Percentiles rank a stretch among this genome's conserved stretches.
phyloP scores from a whole-genome alignment of 2,329 filamentous ascomycete genomes.

The Verticillium albo-atrum region DNA sequence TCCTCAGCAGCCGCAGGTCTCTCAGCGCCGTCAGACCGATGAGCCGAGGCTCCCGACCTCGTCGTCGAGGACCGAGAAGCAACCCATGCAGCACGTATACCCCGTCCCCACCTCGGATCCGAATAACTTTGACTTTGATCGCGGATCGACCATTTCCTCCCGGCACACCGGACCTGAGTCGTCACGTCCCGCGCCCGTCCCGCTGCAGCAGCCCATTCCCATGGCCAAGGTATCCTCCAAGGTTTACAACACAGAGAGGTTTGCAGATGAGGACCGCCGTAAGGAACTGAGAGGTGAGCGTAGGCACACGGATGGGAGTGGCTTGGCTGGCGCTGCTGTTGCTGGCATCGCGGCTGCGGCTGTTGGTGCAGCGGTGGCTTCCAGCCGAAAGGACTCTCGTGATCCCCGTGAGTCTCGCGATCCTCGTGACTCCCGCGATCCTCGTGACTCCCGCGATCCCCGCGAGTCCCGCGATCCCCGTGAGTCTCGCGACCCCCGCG shows the following conservation, averaged over 20 bases:
- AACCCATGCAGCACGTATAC: constrained; percentile 57
- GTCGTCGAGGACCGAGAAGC: constrained; percentile 25
- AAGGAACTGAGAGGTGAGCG: constrained; percentile 24
- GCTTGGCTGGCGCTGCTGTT: constrained; percentile 39
- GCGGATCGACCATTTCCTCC: constrained; percentile 42
- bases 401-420: constrained; percentile 10
- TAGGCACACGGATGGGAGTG: constrained; percentile 30
- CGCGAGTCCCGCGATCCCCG: constrained; percentile 15
- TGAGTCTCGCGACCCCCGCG: background rate
- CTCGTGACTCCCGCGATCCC: background rate
- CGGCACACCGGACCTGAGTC: constrained; percentile 33
- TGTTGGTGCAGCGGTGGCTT: constrained; percentile 40
- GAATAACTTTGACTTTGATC: constrained; percentile 52
- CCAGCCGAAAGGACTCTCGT: constrained; percentile 22
- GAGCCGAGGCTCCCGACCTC: constrained; percentile 25
- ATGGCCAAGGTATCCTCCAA: constrained; percentile 66
- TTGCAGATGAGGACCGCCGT: constrained; percentile 30
- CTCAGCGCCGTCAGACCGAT: constrained; percentile 29
- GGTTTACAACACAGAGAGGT: constrained; percentile 53
- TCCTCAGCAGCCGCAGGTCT: constrained; percentile 2
- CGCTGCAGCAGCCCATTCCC: constrained; percentile 83
- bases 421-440: constrained; percentile 13
- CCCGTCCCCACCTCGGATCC: constrained; percentile 65
- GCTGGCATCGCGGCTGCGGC: constrained; percentile 44
- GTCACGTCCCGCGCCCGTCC: constrained; percentile 54